Conservation (phyloP, 1,284 basidiomycete genomes). For the Heterobasidion occidentale region DNA sequence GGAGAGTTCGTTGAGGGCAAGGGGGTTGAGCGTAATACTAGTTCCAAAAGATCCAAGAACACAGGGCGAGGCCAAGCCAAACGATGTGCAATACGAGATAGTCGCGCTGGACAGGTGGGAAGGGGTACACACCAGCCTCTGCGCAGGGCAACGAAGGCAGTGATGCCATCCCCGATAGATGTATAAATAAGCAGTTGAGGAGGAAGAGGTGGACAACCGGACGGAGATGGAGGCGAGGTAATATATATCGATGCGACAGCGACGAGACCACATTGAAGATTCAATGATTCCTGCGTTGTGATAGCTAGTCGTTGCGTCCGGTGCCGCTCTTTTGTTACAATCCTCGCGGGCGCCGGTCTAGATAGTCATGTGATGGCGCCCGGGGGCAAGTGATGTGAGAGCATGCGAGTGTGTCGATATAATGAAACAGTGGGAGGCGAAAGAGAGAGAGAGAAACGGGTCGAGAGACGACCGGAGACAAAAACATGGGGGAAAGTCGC, state of each 20-base stretch:
- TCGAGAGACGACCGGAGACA: background rate
- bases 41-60: slow-evolving; percentile 39
- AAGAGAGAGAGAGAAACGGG: background rate
- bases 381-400: slow-evolving; percentile 19
- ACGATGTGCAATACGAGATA: slow-evolving; percentile 15
- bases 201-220: slow-evolving; percentile 11
- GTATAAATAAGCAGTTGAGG: slow-evolving; percentile 34
- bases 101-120: slow-evolving; percentile 21
- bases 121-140: slow-evolving; percentile 13
- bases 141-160: background rate
- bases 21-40: slow-evolving; percentile 11
- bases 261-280: slow-evolving; percentile 16
- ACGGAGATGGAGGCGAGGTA: slow-evolving; percentile 15
- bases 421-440: slow-evolving; percentile 10
- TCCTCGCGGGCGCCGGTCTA: slow-evolving; percentile 15
- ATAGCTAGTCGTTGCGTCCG: slow-evolving; percentile 20
- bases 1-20: slow-evolving; percentile 8
- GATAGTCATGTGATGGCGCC: slow-evolving; percentile 9
- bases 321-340: slow-evolving; percentile 26
- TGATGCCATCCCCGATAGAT: background rate
- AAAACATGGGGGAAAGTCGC: background rate
- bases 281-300: slow-evolving; percentile 16
- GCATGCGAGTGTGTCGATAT: slow-evolving; percentile 24
- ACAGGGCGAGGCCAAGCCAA: slow-evolving; percentile 21
- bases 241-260: slow-evolving; percentile 23